Conservation (phyloP, 2,329 filamentous ascomycete species). For the Hymenotorrendiella dingleyae region DNA sequence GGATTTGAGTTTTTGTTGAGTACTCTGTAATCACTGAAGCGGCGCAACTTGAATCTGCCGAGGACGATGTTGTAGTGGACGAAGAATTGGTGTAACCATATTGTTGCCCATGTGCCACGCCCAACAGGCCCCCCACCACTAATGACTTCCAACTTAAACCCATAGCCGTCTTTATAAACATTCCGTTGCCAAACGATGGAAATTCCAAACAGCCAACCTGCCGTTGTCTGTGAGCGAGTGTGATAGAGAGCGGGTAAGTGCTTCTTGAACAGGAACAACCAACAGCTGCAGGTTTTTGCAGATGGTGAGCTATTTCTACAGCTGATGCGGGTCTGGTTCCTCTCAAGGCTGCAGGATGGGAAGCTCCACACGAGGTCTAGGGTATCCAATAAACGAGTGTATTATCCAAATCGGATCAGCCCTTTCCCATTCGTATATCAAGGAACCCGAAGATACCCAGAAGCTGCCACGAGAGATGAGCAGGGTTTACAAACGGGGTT, state of each 20-base stretch:
- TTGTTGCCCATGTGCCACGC: conserved; percentile 9
- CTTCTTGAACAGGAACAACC: conserved; percentile 18
- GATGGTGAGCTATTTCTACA: conserved; percentile 20
- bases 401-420: conserved; percentile 7
- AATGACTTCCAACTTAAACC: conserved; percentile 13
- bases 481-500: conserved; percentile 5
- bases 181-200: conserved; percentile 18
- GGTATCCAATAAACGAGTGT: conserved; percentile 9
- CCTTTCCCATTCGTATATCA: conserved; percentile 7
- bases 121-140: conserved; percentile 15
- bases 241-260: conserved; percentile 15
- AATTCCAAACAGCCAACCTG: conserved; percentile 17
- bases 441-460: conserved; percentile 16
- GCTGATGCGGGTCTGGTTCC: conserved; percentile 14
- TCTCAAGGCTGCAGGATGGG: conserved; percentile 17
- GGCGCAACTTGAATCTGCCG: background rate
- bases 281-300: conserved; percentile 16
- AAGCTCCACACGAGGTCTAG: conserved; percentile 9
- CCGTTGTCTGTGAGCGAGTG: conserved; percentile 24
- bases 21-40: background rate
- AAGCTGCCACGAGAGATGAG: conserved; percentile 10
- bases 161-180: conserved; percentile 14
- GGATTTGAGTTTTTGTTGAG: background rate
- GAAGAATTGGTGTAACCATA: background rate
- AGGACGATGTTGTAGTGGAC: background rate